Evolutionary conservation across 805 yeast species (phyloP), one percentile per base, ranked within the genome.

Genomic region (Metschnikowia corniflorae): DNA sequence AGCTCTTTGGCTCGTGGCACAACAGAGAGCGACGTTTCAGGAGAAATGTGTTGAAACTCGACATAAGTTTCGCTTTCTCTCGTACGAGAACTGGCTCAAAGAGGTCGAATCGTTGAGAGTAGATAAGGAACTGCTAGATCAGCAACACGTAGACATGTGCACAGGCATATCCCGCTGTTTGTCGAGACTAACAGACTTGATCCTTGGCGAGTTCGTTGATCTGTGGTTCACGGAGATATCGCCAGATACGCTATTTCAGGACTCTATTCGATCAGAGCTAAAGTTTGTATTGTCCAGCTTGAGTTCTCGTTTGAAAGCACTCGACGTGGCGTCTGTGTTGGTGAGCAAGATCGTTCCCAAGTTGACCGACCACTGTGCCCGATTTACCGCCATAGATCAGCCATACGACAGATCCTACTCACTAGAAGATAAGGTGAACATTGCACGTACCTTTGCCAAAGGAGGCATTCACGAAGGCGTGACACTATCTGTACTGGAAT

Each of bases 331-430:
- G 1, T 70, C 70, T 27, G 52, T 86, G 20, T 42, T 83, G 3
- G 79, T 86, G 1, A 60, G 77, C 20, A 70, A 70, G 29, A 23
- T 85, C 0, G 37, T 85, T 6, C 96, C 96, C 0, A 48, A 81
- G 1, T 6, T 86, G 1, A 80, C 85, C 1, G 73, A 70, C 9
- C 95, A 88, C 54, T 71, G 82, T 40, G 60, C 65, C 6, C 61
- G 64, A 6, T 85, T 71, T 50, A 60, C 72, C 2, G 29, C 33
- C 16, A 31, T 19, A 15, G 9, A n/a, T 16, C 31, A 29, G 13
- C 33, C 21, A 38, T 52, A 22, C 54, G 59, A 33, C 54, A 45
- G 37, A 49, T 53, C 37, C 27, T 17, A 52, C 35, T 39, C 64
- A 1, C 35, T 55, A 16, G 75, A 73, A 26, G 57, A 60, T 31